Conservation (phyloP, 495 filamentous ascomycete species). For the Daldinia caldariorum region DNA sequence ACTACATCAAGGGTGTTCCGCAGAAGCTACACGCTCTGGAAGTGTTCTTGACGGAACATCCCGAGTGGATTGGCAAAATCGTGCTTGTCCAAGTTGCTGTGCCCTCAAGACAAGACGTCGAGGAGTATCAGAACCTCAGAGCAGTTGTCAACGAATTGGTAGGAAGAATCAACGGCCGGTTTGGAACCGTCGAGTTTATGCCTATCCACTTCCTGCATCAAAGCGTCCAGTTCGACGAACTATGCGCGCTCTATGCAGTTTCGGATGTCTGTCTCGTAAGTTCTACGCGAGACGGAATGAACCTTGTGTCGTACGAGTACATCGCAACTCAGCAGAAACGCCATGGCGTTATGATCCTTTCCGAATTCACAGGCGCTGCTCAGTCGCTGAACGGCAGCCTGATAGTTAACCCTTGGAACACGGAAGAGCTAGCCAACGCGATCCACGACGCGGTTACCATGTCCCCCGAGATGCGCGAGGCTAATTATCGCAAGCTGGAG, state of each 20-base stretch:
- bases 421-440: slow-evolving; percentile 83
- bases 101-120: slow-evolving; percentile 89
- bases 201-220: slow-evolving; percentile 96
- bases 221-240: slow-evolving; percentile 85
- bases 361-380: slow-evolving; percentile 91
- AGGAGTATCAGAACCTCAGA: slow-evolving; percentile 93
- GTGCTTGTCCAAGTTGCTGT: slow-evolving; percentile 94
- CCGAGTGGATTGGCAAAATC: slow-evolving; percentile 90
- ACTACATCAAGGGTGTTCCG: slow-evolving; percentile 96
- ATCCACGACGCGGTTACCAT: slow-evolving; percentile 88
- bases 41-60: slow-evolving; percentile 88
- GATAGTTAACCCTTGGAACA: slow-evolving; percentile 93
- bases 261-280: slow-evolving; percentile 90
- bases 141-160: slow-evolving; percentile 90
- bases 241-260: slow-evolving; percentile 91
- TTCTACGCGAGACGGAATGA: slow-evolving; percentile 96
- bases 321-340: slow-evolving; percentile 86
- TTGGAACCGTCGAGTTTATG: slow-evolving; percentile 92
- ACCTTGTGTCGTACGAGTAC: slow-evolving; percentile 95
- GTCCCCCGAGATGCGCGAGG: slow-evolving; percentile 79
- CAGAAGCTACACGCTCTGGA: slow-evolving; percentile 94
- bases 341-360: slow-evolving; percentile 89
- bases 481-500: slow-evolving; percentile 82
- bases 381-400: slow-evolving; percentile 86
- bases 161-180: slow-evolving; percentile 90